Evolutionary conservation across 768 basidiomycete genomes (phyloP), one percentile per base, ranked within the genome.

Genomic region (Pholiota conissans): DNA sequence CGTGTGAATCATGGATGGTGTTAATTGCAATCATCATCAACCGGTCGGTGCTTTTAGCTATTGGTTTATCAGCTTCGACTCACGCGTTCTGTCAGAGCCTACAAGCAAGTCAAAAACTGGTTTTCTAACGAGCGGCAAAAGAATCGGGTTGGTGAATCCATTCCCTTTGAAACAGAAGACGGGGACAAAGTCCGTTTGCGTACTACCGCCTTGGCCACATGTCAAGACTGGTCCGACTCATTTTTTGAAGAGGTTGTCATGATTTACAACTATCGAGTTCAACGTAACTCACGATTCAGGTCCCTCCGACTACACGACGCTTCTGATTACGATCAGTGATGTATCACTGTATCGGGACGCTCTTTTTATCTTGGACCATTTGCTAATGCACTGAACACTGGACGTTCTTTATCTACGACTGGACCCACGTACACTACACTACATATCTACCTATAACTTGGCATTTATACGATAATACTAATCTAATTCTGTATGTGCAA

Each of bases 51-150:
- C 45, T 7, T 45, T 56, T 28, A 30, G 32, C 26, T 45, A 22
- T 22, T 45, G 45, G n/a, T 18, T 29, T 22, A 29, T 60, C 46
- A 57, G 11, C 49, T 13, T 40, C 48, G 39, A 28, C 49, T 51
- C 56, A 48, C 59, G 49, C 32, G 50, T 27, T 39, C 22, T 35
- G 35, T 49, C 66, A 84, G 83, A 61, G 78, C 83, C 48, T 83
- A 82, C 64, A 80, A 79, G 63, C 84, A 85, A 68, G 79, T 86
- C 54, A 84, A 83, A 70, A 85, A 85, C 61, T 86, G 85, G 84
- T 87, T 87, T 58, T 84, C 83, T 4, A 87, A 87, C 68, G 79
- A 84, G 69, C 77, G 85, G 40, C 85, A 78, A 63, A 78, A 78
- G 59, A 72, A 73, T 47, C 73, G 71, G 56, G 63, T 58, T 42